Base-by-base conservation (phyloP, 140 eudicot genomes). In the Cichorium intybus region DNA sequence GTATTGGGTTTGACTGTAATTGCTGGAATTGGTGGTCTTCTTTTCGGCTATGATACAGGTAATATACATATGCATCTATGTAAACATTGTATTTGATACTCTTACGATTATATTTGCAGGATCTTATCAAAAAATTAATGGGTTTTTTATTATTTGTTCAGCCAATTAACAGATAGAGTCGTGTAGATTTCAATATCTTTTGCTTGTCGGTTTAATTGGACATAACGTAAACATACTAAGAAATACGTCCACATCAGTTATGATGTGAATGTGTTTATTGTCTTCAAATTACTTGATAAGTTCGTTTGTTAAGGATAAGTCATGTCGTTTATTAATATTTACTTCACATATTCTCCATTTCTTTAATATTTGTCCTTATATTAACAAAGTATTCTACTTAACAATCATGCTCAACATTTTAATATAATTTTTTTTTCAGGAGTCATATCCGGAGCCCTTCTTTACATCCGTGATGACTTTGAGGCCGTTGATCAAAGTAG, bases 11-110 rank as follows among this genome's bases (percentile, higher is more conserved):
- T 92, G 78, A 88, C 98, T 48, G 66, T 81, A 5, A 71, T 81
- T 70, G 98, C 98, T 70, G 98, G 98, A 10, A 88, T 92, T 70
- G 98, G 98, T 41, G 98, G 98, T 45, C 84, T 92, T 45, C 96
- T 92, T 43, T 92, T 92, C 60, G 98, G 98, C 16, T 92, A 92
- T 68, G 98, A 92, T 49, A 92, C 98, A 56, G 96, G 96, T 90
- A 79, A 56, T 14, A 56, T 17, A 10, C 15, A 3, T 49, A 4
- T 29, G 31, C 26, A 29, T 63, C 28, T 61, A 14, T 74, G 26
- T 11, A 14, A 16, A n/a, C 33, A 24, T 56, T 21, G 10, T 39
- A 14, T 27, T 64, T 33, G 23, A 57, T 21, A 11, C 12, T 24
- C 33, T 35, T 54, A 1, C 9, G 22, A 56, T 57, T 58, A 57